Conservation (phyloP, 305 asterid genomes). For the Plantago lanceolata region DNA sequence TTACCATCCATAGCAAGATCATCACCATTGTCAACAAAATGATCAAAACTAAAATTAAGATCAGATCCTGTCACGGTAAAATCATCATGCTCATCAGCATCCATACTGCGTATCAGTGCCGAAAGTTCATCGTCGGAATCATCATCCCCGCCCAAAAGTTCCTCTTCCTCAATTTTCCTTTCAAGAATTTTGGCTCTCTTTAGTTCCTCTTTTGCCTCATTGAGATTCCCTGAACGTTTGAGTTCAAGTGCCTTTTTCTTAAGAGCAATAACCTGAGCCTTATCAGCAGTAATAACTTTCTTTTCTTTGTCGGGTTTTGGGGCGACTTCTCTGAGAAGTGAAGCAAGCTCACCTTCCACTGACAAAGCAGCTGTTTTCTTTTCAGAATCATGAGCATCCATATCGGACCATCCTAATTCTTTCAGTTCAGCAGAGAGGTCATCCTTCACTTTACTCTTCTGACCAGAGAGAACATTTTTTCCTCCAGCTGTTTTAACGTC, state of each 20-base stretch:
- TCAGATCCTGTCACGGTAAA: conserved; percentile 37
- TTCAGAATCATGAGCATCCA: conserved; percentile 60
- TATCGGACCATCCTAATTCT: conserved; percentile 96
- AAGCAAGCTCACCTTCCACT: conserved; percentile 85
- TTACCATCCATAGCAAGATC: conserved; percentile 56
- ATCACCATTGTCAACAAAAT: conserved; percentile 39
- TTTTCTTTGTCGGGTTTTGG: conserved; percentile 48
- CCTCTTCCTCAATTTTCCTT: conserved; percentile 90
- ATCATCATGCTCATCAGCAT: conserved; percentile 46
- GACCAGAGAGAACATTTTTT: conserved; percentile 35
- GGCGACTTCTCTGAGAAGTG: conserved; percentile 63
- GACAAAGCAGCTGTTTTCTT: conserved; percentile 49
- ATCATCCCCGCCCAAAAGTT: conserved; percentile 74
- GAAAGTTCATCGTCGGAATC: conserved; percentile 93
- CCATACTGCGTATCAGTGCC: conserved; percentile 55
- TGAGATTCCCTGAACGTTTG: conserved; percentile 81
- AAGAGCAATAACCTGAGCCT: conserved; percentile 66
- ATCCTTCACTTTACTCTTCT: conserved; percentile 53
- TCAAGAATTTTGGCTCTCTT: conserved; percentile 91
- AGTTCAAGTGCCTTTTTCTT: conserved; percentile 90
- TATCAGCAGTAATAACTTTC: conserved; percentile 42
- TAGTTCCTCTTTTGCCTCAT: conserved; percentile 89
- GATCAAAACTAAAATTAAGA: conserved; percentile 47
- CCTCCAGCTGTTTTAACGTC: conserved; percentile 33
- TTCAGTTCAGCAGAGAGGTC: conserved; percentile 79